Base-by-base conservation (phyloP, 2,329 filamentous ascomycete species). In the Pseudocercospora ulei region DNA sequence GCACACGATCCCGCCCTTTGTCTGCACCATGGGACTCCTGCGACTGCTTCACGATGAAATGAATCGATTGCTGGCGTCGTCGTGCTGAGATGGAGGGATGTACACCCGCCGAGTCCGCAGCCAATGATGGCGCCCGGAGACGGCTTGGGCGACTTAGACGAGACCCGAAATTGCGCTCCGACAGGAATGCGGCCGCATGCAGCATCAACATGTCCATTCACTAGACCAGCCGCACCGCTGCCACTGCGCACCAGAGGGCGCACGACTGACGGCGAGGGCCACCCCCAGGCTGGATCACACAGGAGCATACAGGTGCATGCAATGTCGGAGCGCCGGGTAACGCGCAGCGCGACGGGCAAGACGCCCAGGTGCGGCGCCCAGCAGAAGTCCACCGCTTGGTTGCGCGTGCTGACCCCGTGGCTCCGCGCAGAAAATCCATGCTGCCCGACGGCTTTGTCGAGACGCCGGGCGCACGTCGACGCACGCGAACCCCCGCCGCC, bases 61-160 rank as follows among this genome's bases (percentile, higher is more conserved):
- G 67, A 95, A 62, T 3, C 87, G 70, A 50, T 80, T 78, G 18
- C 92, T 70, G 1, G 80, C 82, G 24, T 9, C 8, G 8, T 26
- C 14, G 24, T 11, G n/a, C n/a, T n/a, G n/a, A n/a, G n/a, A n/a
- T n/a, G n/a, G n/a, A n/a, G n/a, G n/a, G n/a, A n/a, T n/a, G n/a
- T 26, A 7, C 5, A 26, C 12, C 24, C 24, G 6, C 6, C 5
- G 24, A 6, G 5, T 11, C 24, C 24, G 24, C 5, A 11, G 24
- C 24, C 24, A 26, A 26, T 26, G n/a, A 11, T 4, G n/a, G 5
- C 4, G 24, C 24, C 5, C 5, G 8, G 12, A 26, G 8, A 26
- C 4, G 5, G n/a, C 12, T 26, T 26, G 8, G 24, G 8, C 8
- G 8, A 26, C 8, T 6, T n/a, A n/a, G n/a, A n/a, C n/a, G n/a